Base-by-base conservation (phyloP, 129 eudicot genomes). In the Tagetes erecta region DNA sequence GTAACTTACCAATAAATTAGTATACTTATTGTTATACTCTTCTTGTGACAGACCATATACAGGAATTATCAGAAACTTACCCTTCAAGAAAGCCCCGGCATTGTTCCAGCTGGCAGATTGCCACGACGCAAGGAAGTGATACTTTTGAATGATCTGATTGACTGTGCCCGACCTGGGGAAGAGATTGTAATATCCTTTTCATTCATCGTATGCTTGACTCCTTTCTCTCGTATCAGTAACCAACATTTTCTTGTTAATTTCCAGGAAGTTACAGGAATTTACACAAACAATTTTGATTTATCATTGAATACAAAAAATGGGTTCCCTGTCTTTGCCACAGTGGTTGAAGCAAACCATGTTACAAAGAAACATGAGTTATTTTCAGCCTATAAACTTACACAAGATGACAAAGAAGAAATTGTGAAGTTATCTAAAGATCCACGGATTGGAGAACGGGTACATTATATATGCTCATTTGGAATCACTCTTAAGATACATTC, bases 91-190 rank as follows among this genome's bases (percentile, higher is more conserved):
- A 94, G 99, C 75, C 99, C 99, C 8, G 97, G 99, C 77, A 91
- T 94, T 85, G 97, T 94, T 46, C 99, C 97, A 39, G 97, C 99
- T 73, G 99, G 99, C 64, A 79, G 99, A 75, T 87, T 94, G 75
- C 99, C 99, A 14, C 85, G 99, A 84, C 84, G 88, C 88, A 94
- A 94, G 81, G 99, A 94, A 88, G 96, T 94, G 76, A 94, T 94
- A 75, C 86, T 94, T 75, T 71, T 94, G 83, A 94, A 94, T 91
- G 99, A 94, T 79, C 75, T 94, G 70, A 94, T 94, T 64, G 97
- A 94, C 58, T 94, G 96, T 86, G 97, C 99, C 46, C 91, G 99
- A 12, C 99, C 99, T 70, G 99, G 99, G 5, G 99, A 94, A 88
- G 99, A 91, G 73, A 94, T 94, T 60, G 99, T 94, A 91, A 8